Evolutionary conservation across 2,329 filamentous ascomycete genomes (phyloP).

Genomic region (Helotiales sp.): DNA sequence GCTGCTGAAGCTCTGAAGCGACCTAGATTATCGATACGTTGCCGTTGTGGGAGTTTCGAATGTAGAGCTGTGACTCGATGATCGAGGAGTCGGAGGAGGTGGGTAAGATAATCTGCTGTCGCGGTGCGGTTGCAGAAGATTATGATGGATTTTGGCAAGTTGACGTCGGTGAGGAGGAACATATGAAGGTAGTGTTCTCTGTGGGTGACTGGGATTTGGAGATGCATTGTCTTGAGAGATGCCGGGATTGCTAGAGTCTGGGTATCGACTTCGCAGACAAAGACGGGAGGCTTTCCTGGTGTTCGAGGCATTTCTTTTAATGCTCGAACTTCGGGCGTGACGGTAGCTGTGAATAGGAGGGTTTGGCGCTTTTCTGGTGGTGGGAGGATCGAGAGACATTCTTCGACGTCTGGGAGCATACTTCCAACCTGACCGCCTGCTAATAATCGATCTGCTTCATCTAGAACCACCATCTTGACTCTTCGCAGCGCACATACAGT

Average conservation of each 20-base stretch:
- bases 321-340: conserved; percentile 87
- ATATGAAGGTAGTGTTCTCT: conserved; percentile 94
- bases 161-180: conserved; percentile 76
- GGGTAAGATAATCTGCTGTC: conserved; percentile 86
- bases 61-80: conserved; percentile 92
- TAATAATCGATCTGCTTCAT: conserved; percentile 91
- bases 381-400: conserved; percentile 80
- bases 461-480: conserved; percentile 84
- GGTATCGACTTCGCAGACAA: conserved; percentile 85
- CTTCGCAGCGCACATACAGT: conserved; percentile 80
- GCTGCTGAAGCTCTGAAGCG: conserved; percentile 89
- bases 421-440: conserved; percentile 71
- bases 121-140: conserved; percentile 92
- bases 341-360: conserved; percentile 91
- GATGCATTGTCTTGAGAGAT: conserved; percentile 79
- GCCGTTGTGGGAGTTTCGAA: conserved; percentile 79
- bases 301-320: conserved; percentile 75
- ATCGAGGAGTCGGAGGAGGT: conserved; percentile 79
- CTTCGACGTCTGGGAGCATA: conserved; percentile 93
- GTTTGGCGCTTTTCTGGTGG: conserved; percentile 81
- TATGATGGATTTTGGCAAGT: conserved; percentile 76
- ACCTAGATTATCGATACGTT: conserved; percentile 83
- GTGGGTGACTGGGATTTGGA: conserved; percentile 87
- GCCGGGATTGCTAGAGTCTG: conserved; percentile 74
- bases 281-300: conserved; percentile 72